Conservation (phyloP, 352 stramenopile species). For the Pythium rhizo-oryzae region DNA sequence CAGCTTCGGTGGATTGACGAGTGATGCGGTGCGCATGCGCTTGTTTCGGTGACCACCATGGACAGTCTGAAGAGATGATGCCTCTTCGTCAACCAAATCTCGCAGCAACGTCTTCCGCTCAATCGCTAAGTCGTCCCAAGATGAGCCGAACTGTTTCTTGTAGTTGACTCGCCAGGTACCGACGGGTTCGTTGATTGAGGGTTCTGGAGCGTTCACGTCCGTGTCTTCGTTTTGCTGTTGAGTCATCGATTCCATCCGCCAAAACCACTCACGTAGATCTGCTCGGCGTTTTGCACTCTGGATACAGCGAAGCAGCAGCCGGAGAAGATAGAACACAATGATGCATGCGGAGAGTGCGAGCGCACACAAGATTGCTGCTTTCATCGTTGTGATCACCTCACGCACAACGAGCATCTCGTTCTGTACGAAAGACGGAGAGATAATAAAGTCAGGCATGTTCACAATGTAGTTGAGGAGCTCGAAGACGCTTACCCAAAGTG, state of each 20-base stretch:
- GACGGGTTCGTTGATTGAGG: conserved; percentile 12
- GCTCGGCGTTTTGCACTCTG: conserved; percentile 71
- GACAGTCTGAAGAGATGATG: conserved; percentile 35
- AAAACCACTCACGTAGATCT: conserved; percentile 78
- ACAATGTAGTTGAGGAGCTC: too few species aligned
- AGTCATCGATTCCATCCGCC: conserved; percentile 50
- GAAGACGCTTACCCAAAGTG: conserved; percentile 31
- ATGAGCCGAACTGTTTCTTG: conserved; percentile 75
- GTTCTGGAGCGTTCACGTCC: conserved; percentile 16
- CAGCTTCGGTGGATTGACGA: conserved; percentile 17
- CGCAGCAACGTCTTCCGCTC: conserved; percentile 80
- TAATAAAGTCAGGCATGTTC: too few species aligned
- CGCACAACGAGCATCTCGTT: conserved; percentile 81
- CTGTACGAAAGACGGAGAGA: conserved; percentile 22
- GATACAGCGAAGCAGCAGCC: conserved; percentile 70
- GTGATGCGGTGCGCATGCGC: conserved; percentile 22
- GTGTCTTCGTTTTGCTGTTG: conserved; percentile 21
- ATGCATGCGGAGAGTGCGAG: conserved; percentile 71
- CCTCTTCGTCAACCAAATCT: conserved; percentile 45
- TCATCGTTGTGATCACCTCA: conserved; percentile 88
- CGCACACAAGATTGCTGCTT: conserved; percentile 76
- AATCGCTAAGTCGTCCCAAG: conserved; percentile 78
- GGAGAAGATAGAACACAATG: conserved; percentile 74
- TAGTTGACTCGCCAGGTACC: conserved; percentile 60
- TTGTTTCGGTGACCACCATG: conserved; percentile 24